Conservation (phyloP, 441 rosid species). For the Manihot esculenta region DNA sequence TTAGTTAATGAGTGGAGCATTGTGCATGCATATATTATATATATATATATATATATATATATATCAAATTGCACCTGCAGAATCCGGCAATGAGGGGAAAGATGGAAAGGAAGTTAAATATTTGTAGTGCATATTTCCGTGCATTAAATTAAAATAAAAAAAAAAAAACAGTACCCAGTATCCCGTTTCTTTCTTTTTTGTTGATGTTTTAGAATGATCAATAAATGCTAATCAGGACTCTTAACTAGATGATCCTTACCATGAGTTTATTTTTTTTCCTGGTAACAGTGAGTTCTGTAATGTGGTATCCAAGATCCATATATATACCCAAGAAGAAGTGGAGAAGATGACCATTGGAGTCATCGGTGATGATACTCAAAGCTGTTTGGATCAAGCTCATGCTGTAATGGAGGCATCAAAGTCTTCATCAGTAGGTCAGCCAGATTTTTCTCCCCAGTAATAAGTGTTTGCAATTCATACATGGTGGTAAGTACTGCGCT, state of each 20-base stretch:
- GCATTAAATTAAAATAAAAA: background rate
- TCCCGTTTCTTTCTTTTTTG: background rate
- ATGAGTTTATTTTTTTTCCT: background rate
- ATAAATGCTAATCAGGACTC: background rate
- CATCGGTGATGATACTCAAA: slow-evolving; percentile 67
- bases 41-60: too few species aligned
- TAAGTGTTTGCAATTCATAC: slow-evolving; percentile 36
- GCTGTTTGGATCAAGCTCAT: slow-evolving; percentile 90
- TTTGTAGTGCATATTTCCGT: background rate
- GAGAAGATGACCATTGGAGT: slow-evolving; percentile 69
- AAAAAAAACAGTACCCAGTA: background rate
- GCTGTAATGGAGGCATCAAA: slow-evolving; percentile 72
- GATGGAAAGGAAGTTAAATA: background rate
- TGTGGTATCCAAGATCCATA: slow-evolving; percentile 85
- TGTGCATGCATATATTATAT: too few species aligned
- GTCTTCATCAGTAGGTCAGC: slow-evolving; percentile 86
- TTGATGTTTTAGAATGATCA: background rate
- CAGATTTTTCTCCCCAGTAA: slow-evolving; percentile 71
- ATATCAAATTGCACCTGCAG: too few species aligned
- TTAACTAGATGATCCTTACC: background rate
- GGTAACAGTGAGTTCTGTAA: slow-evolving; percentile 74
- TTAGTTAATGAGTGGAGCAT: background rate
- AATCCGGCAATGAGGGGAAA: background rate
- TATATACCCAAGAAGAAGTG: slow-evolving; percentile 84
- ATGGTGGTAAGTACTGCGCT: slow-evolving; percentile 6